Evolutionary conservation across 768 basidiomycete species (phyloP).

Genomic region (Leccinum uliginosum): DNA sequence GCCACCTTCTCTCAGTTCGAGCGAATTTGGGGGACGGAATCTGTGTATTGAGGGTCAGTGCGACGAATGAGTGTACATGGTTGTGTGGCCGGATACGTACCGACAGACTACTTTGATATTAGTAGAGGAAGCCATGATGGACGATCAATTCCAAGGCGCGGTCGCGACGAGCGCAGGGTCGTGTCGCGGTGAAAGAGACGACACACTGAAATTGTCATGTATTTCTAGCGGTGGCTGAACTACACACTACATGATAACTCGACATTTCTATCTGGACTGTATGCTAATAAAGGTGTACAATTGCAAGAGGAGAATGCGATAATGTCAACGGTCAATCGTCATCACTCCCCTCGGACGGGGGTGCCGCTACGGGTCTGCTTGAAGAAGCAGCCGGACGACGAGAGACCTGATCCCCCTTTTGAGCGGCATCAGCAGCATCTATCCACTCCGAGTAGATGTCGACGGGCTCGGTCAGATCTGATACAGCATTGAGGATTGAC

Average conservation of each 20-base stretch:
- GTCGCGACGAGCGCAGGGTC: constrained; percentile 12
- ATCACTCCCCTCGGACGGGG: constrained; percentile 41
- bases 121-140: constrained; percentile 67
- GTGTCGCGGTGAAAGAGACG: constrained; percentile 21
- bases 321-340: constrained; percentile 32
- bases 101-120: constrained; percentile 99
- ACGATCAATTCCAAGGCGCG: constrained; percentile 24
- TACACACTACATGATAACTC: neutral
- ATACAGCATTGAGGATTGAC: constrained; percentile 14
- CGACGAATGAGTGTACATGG: neutral
- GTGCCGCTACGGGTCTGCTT: constrained; percentile 35
- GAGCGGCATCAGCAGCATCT: constrained; percentile 81
- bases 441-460: constrained; percentile 94
- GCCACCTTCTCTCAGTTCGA: constrained; percentile 84
- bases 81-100: constrained; percentile 45
- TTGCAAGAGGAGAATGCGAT: constrained; percentile 5
- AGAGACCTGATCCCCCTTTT: constrained; percentile 51
- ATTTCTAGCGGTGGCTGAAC: constrained; percentile 31
- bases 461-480: constrained; percentile 83
- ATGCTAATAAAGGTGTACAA: constrained; percentile 19
- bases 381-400: constrained; percentile 55
- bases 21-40: constrained; percentile 92
- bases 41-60: constrained; percentile 36
- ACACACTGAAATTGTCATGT: constrained; percentile 5
- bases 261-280: constrained; percentile 5